phyloP scores from a whole-genome alignment of 2,329 filamentous ascomycete genomes.

The Polychaeton citri region DNA sequence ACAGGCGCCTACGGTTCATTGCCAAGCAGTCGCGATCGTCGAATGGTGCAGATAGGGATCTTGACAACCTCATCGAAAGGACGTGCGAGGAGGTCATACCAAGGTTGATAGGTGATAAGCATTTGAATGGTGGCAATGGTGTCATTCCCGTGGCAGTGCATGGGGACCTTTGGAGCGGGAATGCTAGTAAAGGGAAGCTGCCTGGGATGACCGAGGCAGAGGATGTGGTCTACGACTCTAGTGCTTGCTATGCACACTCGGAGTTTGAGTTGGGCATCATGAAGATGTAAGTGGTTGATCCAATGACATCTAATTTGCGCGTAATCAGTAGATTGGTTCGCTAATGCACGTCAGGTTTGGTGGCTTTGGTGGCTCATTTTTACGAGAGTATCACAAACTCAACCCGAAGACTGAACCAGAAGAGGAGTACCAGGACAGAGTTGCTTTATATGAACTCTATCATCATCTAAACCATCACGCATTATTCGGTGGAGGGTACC shows the following conservation, averaged over 20 bases:
- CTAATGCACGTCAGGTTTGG: slow-evolving; percentile 49
- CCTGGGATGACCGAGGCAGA: slow-evolving; percentile 42
- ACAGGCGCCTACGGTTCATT: slow-evolving; percentile 59
- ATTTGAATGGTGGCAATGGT: slow-evolving; percentile 46
- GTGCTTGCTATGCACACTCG: slow-evolving; percentile 68
- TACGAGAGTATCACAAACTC: slow-evolving; percentile 61
- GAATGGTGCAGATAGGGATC: slow-evolving; percentile 51
- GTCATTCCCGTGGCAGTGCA: slow-evolving; percentile 73
- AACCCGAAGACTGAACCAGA: slow-evolving; percentile 69
- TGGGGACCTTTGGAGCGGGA: slow-evolving; percentile 89
- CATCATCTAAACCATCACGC: slow-evolving; percentile 84
- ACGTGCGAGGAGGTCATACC: slow-evolving; percentile 57
- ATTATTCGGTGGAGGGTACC: slow-evolving; percentile 72
- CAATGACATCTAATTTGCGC: no score
- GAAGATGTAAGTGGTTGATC: slow-evolving; percentile 54
- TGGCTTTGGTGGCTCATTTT: slow-evolving; percentile 60
- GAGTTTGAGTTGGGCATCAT: slow-evolving; percentile 92
- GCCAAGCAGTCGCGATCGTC: slow-evolving; percentile 41
- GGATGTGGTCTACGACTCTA: slow-evolving; percentile 72
- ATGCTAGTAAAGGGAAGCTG: slow-evolving; percentile 56
- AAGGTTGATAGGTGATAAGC: slow-evolving; percentile 54
- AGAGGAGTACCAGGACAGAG: slow-evolving; percentile 72
- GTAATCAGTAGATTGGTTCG: no score
- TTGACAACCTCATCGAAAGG: slow-evolving; percentile 51
- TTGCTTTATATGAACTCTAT: slow-evolving; percentile 71